These are phyloP conservation scores for Yueomyces sp. DNA, from an alignment of 1,139 yeast genomes.

Conservation along the genomic window DNA sequence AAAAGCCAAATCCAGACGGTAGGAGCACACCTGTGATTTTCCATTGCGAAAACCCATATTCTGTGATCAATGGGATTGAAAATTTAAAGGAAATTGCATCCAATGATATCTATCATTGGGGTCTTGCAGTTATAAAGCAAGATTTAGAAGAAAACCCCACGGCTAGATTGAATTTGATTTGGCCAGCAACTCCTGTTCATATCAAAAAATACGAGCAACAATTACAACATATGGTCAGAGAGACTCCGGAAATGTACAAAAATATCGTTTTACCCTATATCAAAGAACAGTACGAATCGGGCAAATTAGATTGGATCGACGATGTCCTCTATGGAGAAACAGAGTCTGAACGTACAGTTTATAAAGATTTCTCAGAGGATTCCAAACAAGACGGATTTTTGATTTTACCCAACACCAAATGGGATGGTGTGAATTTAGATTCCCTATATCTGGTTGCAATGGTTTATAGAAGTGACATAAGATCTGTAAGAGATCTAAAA, in stretches of 20 bases:
- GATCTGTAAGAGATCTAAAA: slow-evolving; percentile 64
- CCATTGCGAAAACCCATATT: slow-evolving; percentile 20
- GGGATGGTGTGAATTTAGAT: slow-evolving; percentile 71
- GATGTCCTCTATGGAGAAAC: slow-evolving; percentile 74
- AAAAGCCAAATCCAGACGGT: slow-evolving; percentile 7
- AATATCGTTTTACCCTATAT: slow-evolving; percentile 63
- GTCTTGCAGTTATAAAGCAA: slow-evolving; percentile 40
- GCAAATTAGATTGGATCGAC: slow-evolving; percentile 75
- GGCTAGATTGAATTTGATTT: slow-evolving; percentile 64
- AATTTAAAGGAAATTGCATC: slow-evolving; percentile 38
- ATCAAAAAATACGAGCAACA: slow-evolving; percentile 61
- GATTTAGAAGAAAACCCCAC: slow-evolving; percentile 38
- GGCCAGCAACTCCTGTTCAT: slow-evolving; percentile 85
- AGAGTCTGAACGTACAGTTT: slow-evolving; percentile 62
- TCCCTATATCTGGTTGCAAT: slow-evolving; percentile 70
- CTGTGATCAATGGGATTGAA: slow-evolving; percentile 25
- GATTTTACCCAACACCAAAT: slow-evolving; percentile 73
- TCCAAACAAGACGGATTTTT: slow-evolving; percentile 46
- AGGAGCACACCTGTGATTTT: slow-evolving; percentile 13
- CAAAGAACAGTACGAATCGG: slow-evolving; percentile 56
- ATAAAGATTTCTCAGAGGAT: slow-evolving; percentile 17
- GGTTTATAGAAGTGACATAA: slow-evolving; percentile 58
- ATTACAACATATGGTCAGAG: slow-evolving; percentile 45
- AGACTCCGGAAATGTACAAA: slow-evolving; percentile 68
- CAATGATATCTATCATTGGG: slow-evolving; percentile 85